Percentiles rank a stretch among this genome's conserved stretches.
Conservation (phyloP, 2,329 filamentous ascomycete genomes). For the Ophiosphaerella narmari region DNA sequence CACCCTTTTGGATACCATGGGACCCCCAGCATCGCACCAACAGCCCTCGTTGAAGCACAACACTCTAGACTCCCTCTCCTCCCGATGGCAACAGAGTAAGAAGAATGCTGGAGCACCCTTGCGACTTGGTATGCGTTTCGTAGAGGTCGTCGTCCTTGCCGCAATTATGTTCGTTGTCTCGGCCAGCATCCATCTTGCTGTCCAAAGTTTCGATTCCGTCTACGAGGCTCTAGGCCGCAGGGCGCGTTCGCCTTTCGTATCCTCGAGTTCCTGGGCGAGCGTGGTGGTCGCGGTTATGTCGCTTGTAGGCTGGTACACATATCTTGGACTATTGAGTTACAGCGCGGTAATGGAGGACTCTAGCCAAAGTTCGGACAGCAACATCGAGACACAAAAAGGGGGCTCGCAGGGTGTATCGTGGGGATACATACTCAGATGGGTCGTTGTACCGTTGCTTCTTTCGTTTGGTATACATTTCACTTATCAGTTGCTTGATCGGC, state of each 20-base stretch:
- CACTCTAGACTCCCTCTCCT: neutral
- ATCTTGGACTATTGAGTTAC: slow-evolving; percentile 16
- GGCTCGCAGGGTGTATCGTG: neutral
- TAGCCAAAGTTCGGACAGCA: neutral
- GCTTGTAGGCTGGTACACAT: slow-evolving; percentile 21
- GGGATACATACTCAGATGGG: neutral
- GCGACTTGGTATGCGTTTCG: slow-evolving; percentile 13
- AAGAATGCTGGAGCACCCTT: neutral
- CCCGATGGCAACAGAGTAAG: neutral
- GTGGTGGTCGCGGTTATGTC: slow-evolving; percentile 6
- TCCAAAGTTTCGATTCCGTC: slow-evolving; percentile 14
- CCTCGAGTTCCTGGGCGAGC: neutral
- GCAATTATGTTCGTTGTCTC: slow-evolving; percentile 20
- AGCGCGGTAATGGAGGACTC: slow-evolving; percentile 7
- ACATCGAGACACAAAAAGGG: no score
- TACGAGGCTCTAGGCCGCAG: slow-evolving; percentile 19
- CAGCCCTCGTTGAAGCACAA: no score
- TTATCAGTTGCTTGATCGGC: neutral
- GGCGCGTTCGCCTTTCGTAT: slow-evolving; percentile 18
- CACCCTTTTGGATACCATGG: no score
- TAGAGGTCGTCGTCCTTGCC: slow-evolving; percentile 13
- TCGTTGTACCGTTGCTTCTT: neutral
- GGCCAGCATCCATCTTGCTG: slow-evolving; percentile 15
- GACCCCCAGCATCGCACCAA: no score
- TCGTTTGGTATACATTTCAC: slow-evolving; percentile 5